These are phyloP conservation scores for Eutypella sp. DNA, from an alignment of 2,329 filamentous ascomycete species.

Conservation along the genomic window DNA sequence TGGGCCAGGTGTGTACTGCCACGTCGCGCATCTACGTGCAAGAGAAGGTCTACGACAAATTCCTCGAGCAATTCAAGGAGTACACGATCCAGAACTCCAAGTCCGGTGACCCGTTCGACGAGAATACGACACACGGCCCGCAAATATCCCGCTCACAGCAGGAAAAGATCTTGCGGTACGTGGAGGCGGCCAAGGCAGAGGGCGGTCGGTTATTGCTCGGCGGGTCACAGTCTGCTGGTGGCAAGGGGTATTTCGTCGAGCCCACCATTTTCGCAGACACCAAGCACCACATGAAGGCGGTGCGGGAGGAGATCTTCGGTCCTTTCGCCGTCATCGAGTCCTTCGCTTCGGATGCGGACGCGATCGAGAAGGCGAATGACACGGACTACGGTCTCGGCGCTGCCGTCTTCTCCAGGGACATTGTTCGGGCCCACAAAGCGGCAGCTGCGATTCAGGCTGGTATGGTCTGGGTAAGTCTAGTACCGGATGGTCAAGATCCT, in stretches of 20 bases:
- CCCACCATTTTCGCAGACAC: slow-evolving; percentile 42
- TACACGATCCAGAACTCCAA: slow-evolving; percentile 54
- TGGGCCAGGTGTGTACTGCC: slow-evolving; percentile 63
- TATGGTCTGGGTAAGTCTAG: slow-evolving; percentile 36
- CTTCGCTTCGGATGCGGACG: slow-evolving; percentile 39
- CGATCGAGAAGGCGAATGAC: slow-evolving; percentile 40
- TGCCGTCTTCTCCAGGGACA: slow-evolving; percentile 56
- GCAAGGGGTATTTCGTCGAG: slow-evolving; percentile 42
- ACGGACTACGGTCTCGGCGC: slow-evolving; percentile 58
- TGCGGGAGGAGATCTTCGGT: slow-evolving; percentile 43
- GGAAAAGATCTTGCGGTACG: slow-evolving; percentile 64
- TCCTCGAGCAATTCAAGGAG: slow-evolving; percentile 57
- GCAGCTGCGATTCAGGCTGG: slow-evolving; percentile 57
- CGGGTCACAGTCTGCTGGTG: slow-evolving; percentile 41
- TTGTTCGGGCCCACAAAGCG: slow-evolving; percentile 43
- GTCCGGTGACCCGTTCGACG: slow-evolving; percentile 66
- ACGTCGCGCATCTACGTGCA: slow-evolving; percentile 63
- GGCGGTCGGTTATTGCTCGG: slow-evolving; percentile 62
- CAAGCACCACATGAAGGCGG: slow-evolving; percentile 37
- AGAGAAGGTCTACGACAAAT: slow-evolving; percentile 55
- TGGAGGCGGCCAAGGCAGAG: slow-evolving; percentile 63
- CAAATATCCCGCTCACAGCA: slow-evolving; percentile 69
- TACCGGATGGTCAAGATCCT: not conserved
- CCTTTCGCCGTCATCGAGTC: slow-evolving; percentile 39
- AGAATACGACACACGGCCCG: slow-evolving; percentile 68